phyloP scores from a whole-genome alignment of 352 stramenopile species.

The Globisporangium camurandrum region DNA sequence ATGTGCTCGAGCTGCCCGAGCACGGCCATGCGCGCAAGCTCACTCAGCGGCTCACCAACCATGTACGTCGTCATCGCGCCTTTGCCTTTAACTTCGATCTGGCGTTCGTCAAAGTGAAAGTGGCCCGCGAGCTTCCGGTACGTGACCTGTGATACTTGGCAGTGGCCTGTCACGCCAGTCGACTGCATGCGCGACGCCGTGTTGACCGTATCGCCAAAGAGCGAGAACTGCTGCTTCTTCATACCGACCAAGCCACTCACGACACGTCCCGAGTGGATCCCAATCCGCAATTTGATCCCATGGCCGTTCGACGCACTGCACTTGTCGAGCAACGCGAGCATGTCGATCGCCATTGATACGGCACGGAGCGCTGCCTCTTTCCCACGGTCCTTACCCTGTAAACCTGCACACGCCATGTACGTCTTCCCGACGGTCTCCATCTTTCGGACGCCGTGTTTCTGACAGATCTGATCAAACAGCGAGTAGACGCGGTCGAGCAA shows the following conservation, averaged over 20 bases:
- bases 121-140: constrained; percentile 74
- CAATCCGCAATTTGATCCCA: constrained; percentile 86
- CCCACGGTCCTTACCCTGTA: constrained; percentile 76
- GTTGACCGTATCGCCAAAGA: constrained; percentile 93
- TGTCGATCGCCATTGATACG: constrained; percentile 73
- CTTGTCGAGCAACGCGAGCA: constrained; percentile 59
- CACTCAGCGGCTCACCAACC: constrained; percentile 59
- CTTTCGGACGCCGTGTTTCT: constrained; percentile 89
- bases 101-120: constrained; percentile 70
- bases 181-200: constrained; percentile 87
- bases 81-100: constrained; percentile 85
- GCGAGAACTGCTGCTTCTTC: constrained; percentile 90
- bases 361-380: constrained; percentile 67
- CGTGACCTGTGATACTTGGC: constrained; percentile 77
- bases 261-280: constrained; percentile 85
- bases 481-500: constrained; percentile 90
- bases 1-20: constrained; percentile 59
- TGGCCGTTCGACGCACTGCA: constrained; percentile 72
- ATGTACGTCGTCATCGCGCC: constrained; percentile 80
- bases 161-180: constrained; percentile 66
- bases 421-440: constrained; percentile 92
- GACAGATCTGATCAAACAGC: constrained; percentile 87
- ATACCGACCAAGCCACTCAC: constrained; percentile 86
- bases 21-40: constrained; percentile 47
- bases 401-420: constrained; percentile 83